Base-by-base conservation (phyloP, 1,284 basidiomycete genomes). In the Rhodotorula sp. region DNA sequence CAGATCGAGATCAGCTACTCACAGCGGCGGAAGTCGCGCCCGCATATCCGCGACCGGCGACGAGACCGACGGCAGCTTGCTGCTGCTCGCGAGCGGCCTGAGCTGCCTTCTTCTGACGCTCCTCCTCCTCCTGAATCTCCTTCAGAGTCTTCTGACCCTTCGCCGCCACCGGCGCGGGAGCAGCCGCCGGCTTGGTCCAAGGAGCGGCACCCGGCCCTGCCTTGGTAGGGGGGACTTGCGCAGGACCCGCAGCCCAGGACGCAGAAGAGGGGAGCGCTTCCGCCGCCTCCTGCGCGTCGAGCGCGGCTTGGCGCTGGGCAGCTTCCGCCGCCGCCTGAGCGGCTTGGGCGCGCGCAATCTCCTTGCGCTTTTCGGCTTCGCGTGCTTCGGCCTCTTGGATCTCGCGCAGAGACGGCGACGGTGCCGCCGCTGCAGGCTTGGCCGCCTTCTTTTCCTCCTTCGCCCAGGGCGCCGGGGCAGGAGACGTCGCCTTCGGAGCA, bases 101-200 rank as follows among this genome's bases (percentile, higher is more conserved):
- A 10, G 54, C 54, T 15, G 71, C 80, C 79, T 88, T 89, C 84
- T 92, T 93, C 75, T 89, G 85, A 75, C 84, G 86, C 82, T 97
- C 90, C 80, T 99, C 95, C 79, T 99, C 95, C 81, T 98, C 94
- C 81, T 97, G 93, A 60, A 99, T 99, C 83, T 99, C 94, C 84
- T 95, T 97, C 88, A 99, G 90, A 3, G 92, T 92, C 86, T 95
- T 97, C 28, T 63, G 62, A 19, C 52, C 34, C 62, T 55, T 63
- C n/a, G 12, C 45, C 79, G 8, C 84, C 74, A 64, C n/a, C 66
- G 54, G 8, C 68, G 63, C 5, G 71, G 73, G 63, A 38, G 78
- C 60, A 49, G 75, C 68, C 62, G 71, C 7, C 47, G 73, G 60
- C 59, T 76, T 75, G 79, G 78, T 60, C 43, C 83, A 71, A 28